These are phyloP conservation scores for Neofusicoccum kwambonambiense DNA, from an alignment of 2,329 filamentous ascomycete genomes.

Conservation along the genomic window DNA sequence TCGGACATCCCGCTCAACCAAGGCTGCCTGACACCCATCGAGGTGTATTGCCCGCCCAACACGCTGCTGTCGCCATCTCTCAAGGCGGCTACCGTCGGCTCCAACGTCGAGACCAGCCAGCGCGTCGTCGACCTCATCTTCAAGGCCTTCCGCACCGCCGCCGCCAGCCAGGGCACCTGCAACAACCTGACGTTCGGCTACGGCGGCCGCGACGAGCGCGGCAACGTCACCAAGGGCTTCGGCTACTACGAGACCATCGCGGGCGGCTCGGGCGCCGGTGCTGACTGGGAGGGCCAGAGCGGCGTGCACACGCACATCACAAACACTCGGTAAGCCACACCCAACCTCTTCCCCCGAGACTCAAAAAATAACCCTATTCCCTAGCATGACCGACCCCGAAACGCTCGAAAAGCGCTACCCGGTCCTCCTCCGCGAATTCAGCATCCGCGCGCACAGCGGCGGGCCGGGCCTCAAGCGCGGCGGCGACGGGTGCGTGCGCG, in stretches of 20 bases:
- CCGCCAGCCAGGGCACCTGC: constrained; percentile 24
- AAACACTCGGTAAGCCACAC: constrained; percentile 54
- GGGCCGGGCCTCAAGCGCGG: constrained; percentile 49
- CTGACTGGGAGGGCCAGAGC: constrained; percentile 61
- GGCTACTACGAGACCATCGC: constrained; percentile 82
- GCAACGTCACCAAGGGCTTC: constrained; percentile 8
- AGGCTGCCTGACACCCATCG: constrained; percentile 39
- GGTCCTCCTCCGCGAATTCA: constrained; percentile 65
- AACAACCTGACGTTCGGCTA: constrained; percentile 31
- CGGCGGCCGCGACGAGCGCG: constrained; percentile 14
- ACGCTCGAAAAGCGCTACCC: constrained; percentile 71
- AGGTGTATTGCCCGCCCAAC: constrained; percentile 35
- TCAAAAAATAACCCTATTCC: background rate
- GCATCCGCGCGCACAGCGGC: constrained; percentile 58
- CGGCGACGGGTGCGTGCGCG: constrained; percentile 40
- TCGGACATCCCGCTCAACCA: constrained; percentile 43
- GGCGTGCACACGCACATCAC: constrained; percentile 76
- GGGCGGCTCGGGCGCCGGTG: constrained; percentile 67
- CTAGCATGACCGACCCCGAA: constrained; percentile 70
- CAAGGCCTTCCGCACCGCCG: constrained; percentile 22
- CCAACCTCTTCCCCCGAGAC: no score
- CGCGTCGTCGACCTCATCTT: constrained; percentile 27
- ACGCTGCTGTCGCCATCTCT: constrained; percentile 36
- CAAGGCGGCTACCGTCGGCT: constrained; percentile 30
- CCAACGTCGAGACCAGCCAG: constrained; percentile 22